A percentile compares a stretch with the other conserved stretches of the same genome.
Conservation (phyloP, 371 early-diverging fungal genomes). For the Saksenaea vasiformis region DNA sequence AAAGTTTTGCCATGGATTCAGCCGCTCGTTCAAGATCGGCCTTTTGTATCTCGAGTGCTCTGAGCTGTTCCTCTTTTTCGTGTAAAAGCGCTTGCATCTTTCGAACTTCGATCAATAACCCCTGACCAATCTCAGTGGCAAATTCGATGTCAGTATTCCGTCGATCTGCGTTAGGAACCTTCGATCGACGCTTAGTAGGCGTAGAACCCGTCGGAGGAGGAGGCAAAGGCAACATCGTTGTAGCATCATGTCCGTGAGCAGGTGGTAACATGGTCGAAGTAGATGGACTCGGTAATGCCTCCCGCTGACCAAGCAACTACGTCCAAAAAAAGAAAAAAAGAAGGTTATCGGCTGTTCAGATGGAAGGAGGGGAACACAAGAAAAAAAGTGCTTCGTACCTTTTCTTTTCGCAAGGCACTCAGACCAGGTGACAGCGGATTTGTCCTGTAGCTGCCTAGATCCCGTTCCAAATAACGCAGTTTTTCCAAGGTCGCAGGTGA, state of each 20-base stretch:
- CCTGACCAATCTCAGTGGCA: constrained; percentile 58
- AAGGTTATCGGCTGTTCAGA: not conserved
- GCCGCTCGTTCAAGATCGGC: constrained; percentile 59
- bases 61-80: constrained; percentile 66
- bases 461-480: constrained; percentile 31
- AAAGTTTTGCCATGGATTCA: constrained; percentile 56
- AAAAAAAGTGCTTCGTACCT: not conserved
- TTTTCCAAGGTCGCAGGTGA: constrained; percentile 22
- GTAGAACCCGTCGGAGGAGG: constrained; percentile 37
- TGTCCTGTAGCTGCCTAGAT: constrained; percentile 21
- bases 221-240: constrained; percentile 29
- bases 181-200: constrained; percentile 43
- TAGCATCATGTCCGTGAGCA: constrained; percentile 12
- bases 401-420: constrained; percentile 1
- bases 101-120: constrained; percentile 49
- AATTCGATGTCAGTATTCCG: constrained; percentile 56
- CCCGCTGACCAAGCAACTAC: constrained; percentile 1
- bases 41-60: constrained; percentile 60
- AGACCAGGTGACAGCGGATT: constrained; percentile 20
- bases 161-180: constrained; percentile 36
- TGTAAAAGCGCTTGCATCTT: constrained; percentile 48
- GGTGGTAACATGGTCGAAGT: constrained; percentile 13
- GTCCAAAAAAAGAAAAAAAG: not conserved
- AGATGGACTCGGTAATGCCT: constrained; percentile 14
- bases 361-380: not conserved